phyloP scores from a whole-genome alignment of 129 eudicot genomes.

The Deinandra increscens region DNA sequence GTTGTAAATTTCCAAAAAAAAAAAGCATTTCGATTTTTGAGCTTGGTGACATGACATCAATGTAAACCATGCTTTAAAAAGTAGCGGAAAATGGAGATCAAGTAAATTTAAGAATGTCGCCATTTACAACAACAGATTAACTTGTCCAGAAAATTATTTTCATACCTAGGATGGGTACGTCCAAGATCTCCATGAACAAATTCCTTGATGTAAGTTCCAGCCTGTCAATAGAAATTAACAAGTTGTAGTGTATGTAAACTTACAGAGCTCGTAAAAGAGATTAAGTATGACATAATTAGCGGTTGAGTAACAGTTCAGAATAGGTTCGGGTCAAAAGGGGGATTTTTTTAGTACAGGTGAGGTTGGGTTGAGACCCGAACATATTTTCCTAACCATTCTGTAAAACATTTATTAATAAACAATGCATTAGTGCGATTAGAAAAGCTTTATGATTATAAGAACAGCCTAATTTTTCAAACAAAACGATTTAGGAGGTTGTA shows the following conservation, averaged over 20 bases:
- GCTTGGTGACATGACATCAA: no score
- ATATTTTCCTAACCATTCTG: neutral
- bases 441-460: neutral
- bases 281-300: neutral
- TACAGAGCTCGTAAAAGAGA: neutral
- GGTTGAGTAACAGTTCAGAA: neutral
- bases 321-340: neutral
- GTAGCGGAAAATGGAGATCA: neutral
- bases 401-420: neutral
- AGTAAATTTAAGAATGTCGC: neutral
- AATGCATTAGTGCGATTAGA: neutral
- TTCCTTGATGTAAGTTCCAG: conserved; percentile 98
- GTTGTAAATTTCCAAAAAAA: no score
- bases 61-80: neutral
- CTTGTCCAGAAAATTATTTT: conserved; percentile 2
- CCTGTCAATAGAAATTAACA: conserved; percentile 43
- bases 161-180: conserved; percentile 94
- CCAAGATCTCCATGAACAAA: conserved; percentile 99
- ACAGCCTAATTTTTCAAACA: neutral
- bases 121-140: conserved; percentile 4
- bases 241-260: conserved; percentile 9
- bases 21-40: neutral
- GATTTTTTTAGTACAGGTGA: neutral
- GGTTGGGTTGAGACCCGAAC: neutral
- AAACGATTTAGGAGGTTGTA: neutral